These are phyloP conservation scores for Curvularia lunata DNA, from an alignment of 2,329 filamentous ascomycete genomes.

Conservation along the genomic window DNA sequence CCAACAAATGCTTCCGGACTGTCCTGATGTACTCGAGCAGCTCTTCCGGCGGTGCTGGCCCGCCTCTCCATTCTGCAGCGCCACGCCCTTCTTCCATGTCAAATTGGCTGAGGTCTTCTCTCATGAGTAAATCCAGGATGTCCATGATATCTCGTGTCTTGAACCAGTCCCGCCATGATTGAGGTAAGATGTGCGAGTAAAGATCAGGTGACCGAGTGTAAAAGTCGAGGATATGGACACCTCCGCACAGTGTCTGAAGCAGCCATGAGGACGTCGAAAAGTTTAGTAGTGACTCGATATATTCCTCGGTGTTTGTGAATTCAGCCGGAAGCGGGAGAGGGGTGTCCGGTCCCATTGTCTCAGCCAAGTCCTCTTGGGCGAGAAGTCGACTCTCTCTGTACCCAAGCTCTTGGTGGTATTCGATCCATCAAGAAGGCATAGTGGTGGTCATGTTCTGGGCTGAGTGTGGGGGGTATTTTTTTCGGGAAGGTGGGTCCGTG, in stretches of 20 bases:
- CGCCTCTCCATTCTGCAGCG: constrained; percentile 50
- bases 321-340: constrained; percentile 72
- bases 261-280: constrained; percentile 77
- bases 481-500: constrained; percentile 27
- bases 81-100: constrained; percentile 13
- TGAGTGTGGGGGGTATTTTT: constrained; percentile 25
- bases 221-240: constrained; percentile 97
- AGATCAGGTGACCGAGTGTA: constrained; percentile 85
- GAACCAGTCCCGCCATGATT: constrained; percentile 84
- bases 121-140: constrained; percentile 80
- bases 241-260: constrained; percentile 89
- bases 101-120: constrained; percentile 69
- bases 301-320: constrained; percentile 75
- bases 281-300: constrained; percentile 76
- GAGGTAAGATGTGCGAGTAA: constrained; percentile 76
- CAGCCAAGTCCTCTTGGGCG: constrained; percentile 20
- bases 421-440: constrained; percentile 13
- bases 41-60: constrained; percentile 56
- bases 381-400: not conserved
- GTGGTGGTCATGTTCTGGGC: constrained; percentile 18
- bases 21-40: constrained; percentile 75
- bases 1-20: constrained; percentile 72
- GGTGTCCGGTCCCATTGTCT: constrained; percentile 55
- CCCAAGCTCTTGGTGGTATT: constrained; percentile 1
- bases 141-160: constrained; percentile 72